Base-by-base conservation (phyloP, 2,329 filamentous ascomycete genomes). In the Arthroderma sp. region DNA sequence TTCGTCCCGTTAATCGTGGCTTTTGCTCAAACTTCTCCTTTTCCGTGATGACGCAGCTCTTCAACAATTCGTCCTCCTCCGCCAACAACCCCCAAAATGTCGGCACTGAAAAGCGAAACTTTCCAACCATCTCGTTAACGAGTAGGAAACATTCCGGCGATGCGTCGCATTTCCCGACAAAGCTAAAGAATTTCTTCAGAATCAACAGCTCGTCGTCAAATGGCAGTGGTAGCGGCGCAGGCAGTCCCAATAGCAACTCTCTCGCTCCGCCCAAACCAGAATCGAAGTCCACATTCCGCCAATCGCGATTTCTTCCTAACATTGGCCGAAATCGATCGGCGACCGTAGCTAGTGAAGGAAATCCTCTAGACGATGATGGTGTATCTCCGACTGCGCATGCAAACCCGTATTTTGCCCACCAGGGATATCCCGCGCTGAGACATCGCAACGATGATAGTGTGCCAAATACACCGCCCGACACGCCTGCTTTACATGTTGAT, bases 341-440 rank as follows among this genome's bases (percentile, higher is more conserved):
- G 48, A 96, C 89, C 28, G 85, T 93, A 46, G 86, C 86, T 54
- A 94, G 87, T 66, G 89, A 95, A 66, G 88, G 88, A 55, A 87
- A 95, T 60, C 78, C 82, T 47, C 74, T 95, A 52, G 89, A 95
- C 54, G 89, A 95, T 54, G 88, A 95, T 64, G 73, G 78, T 50
- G 74, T 94, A 58, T 94, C 88, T 59, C 91, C 91, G 28, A 96
- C 87, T 4, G 89, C 88, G 42, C 80, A 89, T 59, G 89, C 87
- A 52, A 98, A 98, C 63, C 91, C 91, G 11, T 98, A 98, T 68
- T 98, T 96, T 65, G 84, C 81, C 53, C 91, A 96, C 62, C 91
- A 98, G 67, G 91, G 91, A 46, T 87, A 87, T 56, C 91, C 91
- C 3, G 85, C 86, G 52, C 72, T 96, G 56, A 82, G 89, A 60